Conservation (phyloP, 768 basidiomycete genomes). For the Phlebiopsis flavidoalba region DNA sequence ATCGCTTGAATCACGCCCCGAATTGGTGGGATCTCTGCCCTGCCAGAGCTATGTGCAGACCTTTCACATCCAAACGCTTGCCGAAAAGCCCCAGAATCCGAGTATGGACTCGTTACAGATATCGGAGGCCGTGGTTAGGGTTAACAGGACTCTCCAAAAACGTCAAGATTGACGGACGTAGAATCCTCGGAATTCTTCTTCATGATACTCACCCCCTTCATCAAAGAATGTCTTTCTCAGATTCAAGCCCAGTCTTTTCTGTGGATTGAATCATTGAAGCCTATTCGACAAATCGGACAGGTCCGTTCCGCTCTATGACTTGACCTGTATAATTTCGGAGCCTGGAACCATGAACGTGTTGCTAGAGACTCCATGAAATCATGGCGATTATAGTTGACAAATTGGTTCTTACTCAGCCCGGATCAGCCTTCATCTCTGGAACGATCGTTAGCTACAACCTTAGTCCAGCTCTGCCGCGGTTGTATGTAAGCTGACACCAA, state of each 20-base stretch:
- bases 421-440: constrained; percentile 68
- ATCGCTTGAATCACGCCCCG: neutral
- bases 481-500: constrained; percentile 43
- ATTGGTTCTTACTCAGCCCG: neutral
- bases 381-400: constrained; percentile 56
- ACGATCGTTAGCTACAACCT: constrained; percentile 44
- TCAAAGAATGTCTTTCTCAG: too few species aligned
- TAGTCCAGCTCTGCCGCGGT: constrained; percentile 55
- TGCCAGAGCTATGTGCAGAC: constrained; percentile 16
- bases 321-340: neutral
- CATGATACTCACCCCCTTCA: neutral
- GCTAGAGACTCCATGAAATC: constrained; percentile 27
- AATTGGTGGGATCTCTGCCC: neutral
- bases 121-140: neutral
- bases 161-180: neutral
- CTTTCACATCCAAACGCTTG: constrained; percentile 65
- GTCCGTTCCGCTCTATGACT: neutral
- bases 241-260: too few species aligned
- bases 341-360: too few species aligned
- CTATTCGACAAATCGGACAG: too few species aligned
- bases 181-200: neutral
- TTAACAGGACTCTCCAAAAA: neutral
- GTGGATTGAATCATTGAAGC: too few species aligned
- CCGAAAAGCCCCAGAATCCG: constrained; percentile 75
- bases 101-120: constrained; percentile 55